Conservation (phyloP, 257 asterid species). For the Osmanthus fragrans region DNA sequence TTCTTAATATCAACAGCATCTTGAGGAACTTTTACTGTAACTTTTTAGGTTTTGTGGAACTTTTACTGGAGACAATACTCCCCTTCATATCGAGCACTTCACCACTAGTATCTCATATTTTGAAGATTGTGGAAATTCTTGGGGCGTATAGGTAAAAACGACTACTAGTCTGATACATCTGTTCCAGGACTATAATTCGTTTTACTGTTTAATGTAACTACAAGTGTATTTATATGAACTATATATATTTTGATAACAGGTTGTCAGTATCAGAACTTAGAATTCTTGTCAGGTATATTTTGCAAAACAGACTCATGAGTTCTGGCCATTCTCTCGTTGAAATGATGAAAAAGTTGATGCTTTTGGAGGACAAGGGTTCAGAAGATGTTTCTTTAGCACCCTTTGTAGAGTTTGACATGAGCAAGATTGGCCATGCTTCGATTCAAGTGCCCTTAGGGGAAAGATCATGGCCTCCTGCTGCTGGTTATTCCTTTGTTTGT, state of each 20-base stretch:
- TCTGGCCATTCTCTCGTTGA: slow-evolving; percentile 80
- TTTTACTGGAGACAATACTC: slow-evolving; percentile 83
- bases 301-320: slow-evolving; percentile 69
- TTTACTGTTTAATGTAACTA: too few relatives aligned
- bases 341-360: slow-evolving; percentile 90
- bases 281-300: slow-evolving; percentile 78
- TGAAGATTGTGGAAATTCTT: slow-evolving; percentile 91
- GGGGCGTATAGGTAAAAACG: slow-evolving; percentile 83
- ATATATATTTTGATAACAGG: slow-evolving; percentile 51
- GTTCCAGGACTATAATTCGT: too few relatives aligned
- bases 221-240: slow-evolving; percentile 8
- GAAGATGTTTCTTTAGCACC: slow-evolving; percentile 93
- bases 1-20: slow-evolving; percentile 14
- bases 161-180: neutral
- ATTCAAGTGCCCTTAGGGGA: slow-evolving; percentile 98
- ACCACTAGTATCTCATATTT: slow-evolving; percentile 70
- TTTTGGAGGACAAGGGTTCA: slow-evolving; percentile 71
- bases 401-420: slow-evolving; percentile 92
- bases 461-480: slow-evolving; percentile 99
- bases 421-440: slow-evolving; percentile 91
- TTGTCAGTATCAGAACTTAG: slow-evolving; percentile 83
- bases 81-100: slow-evolving; percentile 89
- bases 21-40: slow-evolving; percentile 21
- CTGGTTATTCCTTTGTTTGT: slow-evolving; percentile 97
- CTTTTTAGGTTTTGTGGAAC: slow-evolving; percentile 89